phyloP scores from a whole-genome alignment of 768 basidiomycete genomes.

The Phylloporus arenicola region DNA sequence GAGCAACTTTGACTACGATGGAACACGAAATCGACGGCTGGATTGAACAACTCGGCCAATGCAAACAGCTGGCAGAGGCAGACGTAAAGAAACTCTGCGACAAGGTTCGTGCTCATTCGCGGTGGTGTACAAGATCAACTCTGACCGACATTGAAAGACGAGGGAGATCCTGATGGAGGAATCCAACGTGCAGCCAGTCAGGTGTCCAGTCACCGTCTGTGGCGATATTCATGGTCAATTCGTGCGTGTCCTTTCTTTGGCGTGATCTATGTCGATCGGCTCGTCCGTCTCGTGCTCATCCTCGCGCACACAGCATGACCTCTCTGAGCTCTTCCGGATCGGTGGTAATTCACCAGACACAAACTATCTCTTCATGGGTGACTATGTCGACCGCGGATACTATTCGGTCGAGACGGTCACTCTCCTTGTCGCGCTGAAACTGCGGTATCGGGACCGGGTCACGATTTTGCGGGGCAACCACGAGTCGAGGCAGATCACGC shows the following conservation, averaged over 20 bases:
- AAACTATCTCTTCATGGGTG: conserved; percentile 99
- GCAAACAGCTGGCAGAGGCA: conserved; percentile 91
- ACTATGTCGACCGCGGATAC: conserved; percentile 99
- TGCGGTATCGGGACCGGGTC: conserved; percentile 96
- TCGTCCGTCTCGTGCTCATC: conserved; percentile 8
- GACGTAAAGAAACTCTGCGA: conserved; percentile 98
- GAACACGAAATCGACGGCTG: conserved; percentile 86
- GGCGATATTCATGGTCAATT: conserved; percentile 99
- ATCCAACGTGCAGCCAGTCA: conserved; percentile 96
- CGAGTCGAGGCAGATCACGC: conserved; percentile 98
- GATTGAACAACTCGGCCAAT: conserved; percentile 95
- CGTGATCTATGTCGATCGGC: conserved; percentile 23
- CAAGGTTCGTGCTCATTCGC: conserved; percentile 56
- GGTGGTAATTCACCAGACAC: conserved; percentile 99
- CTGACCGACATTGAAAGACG: conserved; percentile 51
- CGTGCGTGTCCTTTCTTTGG: conserved; percentile 54
- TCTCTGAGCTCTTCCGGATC: conserved; percentile 97
- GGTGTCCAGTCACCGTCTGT: conserved; percentile 98
- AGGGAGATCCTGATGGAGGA: conserved; percentile 99
- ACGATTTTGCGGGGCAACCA: conserved; percentile 98
- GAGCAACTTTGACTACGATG: conserved; percentile 32
- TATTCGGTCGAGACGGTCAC: conserved; percentile 99
- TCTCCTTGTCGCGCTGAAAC: conserved; percentile 91
- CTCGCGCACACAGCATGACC: conserved; percentile 73
- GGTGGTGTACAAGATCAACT: conserved; percentile 11